Base-by-base conservation (phyloP, 2,329 filamentous ascomycete species). In the Hymenoscyphus fraxineus region DNA sequence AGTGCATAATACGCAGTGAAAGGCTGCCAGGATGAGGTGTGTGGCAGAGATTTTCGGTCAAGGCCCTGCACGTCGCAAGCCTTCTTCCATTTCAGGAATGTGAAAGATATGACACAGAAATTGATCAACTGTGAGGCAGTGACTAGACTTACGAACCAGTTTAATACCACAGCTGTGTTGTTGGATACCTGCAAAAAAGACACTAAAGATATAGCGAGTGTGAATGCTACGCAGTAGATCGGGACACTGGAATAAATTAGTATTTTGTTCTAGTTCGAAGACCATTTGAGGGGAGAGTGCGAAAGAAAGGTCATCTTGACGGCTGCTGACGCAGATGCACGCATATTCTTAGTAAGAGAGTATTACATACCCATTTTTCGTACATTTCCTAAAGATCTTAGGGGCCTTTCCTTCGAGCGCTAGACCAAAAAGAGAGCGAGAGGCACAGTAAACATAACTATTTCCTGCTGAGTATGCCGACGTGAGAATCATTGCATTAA, bases 131-230 rank as follows among this genome's bases (percentile, higher is more conserved):
- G 81, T 1, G 79, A 81, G 1, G 82, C 79, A 63, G 81, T 85
- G 16, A 81, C 82, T 54, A 88, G 76, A 73, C 82, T 86, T 65
- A 86, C 80, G 66, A 88, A 83, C 86, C 86, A 89, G 31, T 79
- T 80, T 68, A 89, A 76, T 2, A 89, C 87, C 39, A 83, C 80
- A 0, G 84, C 80, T 0, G 85, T 80, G 63, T 78, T 76, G 69
- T 82, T 82, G 12, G 81, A 84, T 35, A 88, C 80, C 70, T 88
- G 84, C 65, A 89, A 74, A 76, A 88, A 89, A 13, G 82, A 81
- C 35, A 89, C 76, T 15, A 89, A 77, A 1, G 84, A 80, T 70
- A 89, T 84, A 3, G 81, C 72, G 62, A 88, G 80, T 0, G 83
- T 82, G 39, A 85, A 74, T 1, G 72, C 67, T 32, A 89, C 85